Evolutionary conservation across 1,139 yeast species (phyloP), one percentile per base, ranked within the genome.

Genomic region (Suhomyces bokatorum): DNA sequence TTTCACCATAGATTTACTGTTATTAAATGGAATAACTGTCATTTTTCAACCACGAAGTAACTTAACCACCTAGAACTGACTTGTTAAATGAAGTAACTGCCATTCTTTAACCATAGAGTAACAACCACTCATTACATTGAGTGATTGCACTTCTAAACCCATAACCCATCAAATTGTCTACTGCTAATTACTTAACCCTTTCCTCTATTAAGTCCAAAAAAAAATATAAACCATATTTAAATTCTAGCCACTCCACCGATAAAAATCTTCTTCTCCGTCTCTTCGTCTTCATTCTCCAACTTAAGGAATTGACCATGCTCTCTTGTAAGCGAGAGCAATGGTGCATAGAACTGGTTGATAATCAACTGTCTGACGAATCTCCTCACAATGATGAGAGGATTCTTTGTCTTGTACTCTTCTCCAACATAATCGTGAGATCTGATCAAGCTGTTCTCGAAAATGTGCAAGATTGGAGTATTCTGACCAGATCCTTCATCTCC

Each of bases 391-490:
- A 46, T 42, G 24, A 60, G 39, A 3, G 62, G 59, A 42, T 63
- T 65, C 35, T 48, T 54, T 13, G 60, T 53, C 22, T 47, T 45
- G 39, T 47, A 43, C 32, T 56, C 56, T 5, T 50, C 55, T 1
- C 43, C 37, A 3, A 44, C 27, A 46, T 56, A 59, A 13, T 57
- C 57, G 44, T 57, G 64, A 32, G 64, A 59, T 35, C 64, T 52
- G 32, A 70, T 62, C 39, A 60, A 47, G 50, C 70, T 71, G 44
- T 60, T 63, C 46, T 72, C 77, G 46, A 71, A 69, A 26, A 71
- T 59, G 52, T 73, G 75, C 15, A 70, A 49, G 3, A 66, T 56
- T 1, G 69, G 67, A 20, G 59, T 17, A 6, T 17, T 17, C 6
- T 17, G 20, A 17, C 20, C 20, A 17, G 48, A 12, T 44, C 40